Evolutionary conservation across 2,329 filamentous ascomycete species (phyloP).

Genomic region (Triangularia setosa): DNA sequence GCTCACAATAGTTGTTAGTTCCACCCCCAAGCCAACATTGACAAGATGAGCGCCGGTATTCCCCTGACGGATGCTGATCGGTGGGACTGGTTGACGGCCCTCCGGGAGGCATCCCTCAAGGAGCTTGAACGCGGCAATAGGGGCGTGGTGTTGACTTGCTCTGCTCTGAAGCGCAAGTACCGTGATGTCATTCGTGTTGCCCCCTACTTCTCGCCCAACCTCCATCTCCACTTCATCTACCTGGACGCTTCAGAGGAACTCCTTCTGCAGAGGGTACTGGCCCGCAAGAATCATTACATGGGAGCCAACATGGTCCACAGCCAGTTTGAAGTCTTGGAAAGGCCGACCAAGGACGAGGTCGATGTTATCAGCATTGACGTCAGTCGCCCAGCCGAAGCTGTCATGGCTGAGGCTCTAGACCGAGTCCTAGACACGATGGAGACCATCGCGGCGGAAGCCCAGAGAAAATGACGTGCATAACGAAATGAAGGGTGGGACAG

Average conservation of each 20-base stretch:
- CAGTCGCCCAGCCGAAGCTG: slow-evolving; percentile 53
- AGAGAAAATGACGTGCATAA: slow-evolving; percentile 6
- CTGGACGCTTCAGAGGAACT: slow-evolving; percentile 73
- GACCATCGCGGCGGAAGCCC: slow-evolving; percentile 29
- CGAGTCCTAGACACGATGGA: slow-evolving; percentile 54
- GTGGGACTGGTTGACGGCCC: slow-evolving; percentile 90
- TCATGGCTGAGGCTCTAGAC: slow-evolving; percentile 57
- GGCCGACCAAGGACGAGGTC: slow-evolving; percentile 64
- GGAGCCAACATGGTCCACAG: slow-evolving; percentile 91
- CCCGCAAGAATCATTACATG: slow-evolving; percentile 87
- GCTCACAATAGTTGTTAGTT: slow-evolving; percentile 47
- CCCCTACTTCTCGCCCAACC: slow-evolving; percentile 66
- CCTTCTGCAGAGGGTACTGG: slow-evolving; percentile 69
- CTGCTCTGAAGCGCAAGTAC: slow-evolving; percentile 94
- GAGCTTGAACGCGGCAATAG: slow-evolving; percentile 53
- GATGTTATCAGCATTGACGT: slow-evolving; percentile 73
- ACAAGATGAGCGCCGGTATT: slow-evolving; percentile 83
- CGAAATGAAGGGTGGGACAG: not conserved
- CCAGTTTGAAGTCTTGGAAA: slow-evolving; percentile 85
- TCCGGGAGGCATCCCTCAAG: slow-evolving; percentile 64
- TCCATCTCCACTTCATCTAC: slow-evolving; percentile 90
- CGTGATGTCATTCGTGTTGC: slow-evolving; percentile 84
- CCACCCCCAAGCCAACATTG: slow-evolving; percentile 72
- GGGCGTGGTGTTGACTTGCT: slow-evolving; percentile 93
- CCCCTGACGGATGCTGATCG: slow-evolving; percentile 90